A percentile compares a stretch with the other conserved stretches of the same genome.
Evolutionary conservation across 1,284 basidiomycete species (phyloP).

Genomic region (Pseudozyma pruni): DNA sequence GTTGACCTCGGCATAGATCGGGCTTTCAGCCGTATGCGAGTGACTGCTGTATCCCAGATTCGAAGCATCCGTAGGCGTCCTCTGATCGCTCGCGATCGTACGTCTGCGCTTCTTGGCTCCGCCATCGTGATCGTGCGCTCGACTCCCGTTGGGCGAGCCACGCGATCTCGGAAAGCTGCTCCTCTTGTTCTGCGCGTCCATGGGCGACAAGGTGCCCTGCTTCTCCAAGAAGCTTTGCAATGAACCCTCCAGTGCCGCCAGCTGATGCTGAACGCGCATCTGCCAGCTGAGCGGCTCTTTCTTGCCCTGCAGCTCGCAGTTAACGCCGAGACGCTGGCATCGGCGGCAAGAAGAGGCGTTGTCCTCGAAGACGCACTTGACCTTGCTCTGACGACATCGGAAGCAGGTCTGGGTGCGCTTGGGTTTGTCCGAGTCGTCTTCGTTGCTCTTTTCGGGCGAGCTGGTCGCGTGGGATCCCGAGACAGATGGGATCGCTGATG

Average conservation of each 20-base stretch:
- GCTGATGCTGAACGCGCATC: slow-evolving; percentile 38
- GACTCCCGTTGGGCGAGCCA: slow-evolving; percentile 3
- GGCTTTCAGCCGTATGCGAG: slow-evolving; percentile 9
- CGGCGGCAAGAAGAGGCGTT: slow-evolving; percentile 23
- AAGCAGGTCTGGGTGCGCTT: slow-evolving; percentile 40
- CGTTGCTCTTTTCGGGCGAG: slow-evolving; percentile 21
- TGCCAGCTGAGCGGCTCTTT: slow-evolving; percentile 41
- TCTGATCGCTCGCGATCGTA: slow-evolving; percentile 8
- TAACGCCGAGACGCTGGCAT: slow-evolving; percentile 25
- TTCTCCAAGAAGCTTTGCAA: slow-evolving; percentile 33
- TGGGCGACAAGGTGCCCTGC: slow-evolving; percentile 5
- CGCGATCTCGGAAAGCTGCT: slow-evolving; percentile 12
- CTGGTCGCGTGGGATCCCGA: slow-evolving; percentile 9
- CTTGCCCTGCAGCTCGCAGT: slow-evolving; percentile 35
- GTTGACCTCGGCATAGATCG: slow-evolving; percentile 17
- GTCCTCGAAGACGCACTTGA: slow-evolving; percentile 37
- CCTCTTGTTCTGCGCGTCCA: slow-evolving; percentile 4
- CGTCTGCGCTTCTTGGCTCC: slow-evolving; percentile 14
- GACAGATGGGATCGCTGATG: neutral
- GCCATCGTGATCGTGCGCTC: neutral
- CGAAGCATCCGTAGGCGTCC: neutral
- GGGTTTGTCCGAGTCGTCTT: slow-evolving; percentile 24
- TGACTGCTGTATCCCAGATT: neutral
- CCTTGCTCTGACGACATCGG: slow-evolving; percentile 35
- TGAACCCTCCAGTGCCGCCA: slow-evolving; percentile 27